Evolutionary conservation across 2,329 filamentous ascomycete species (phyloP), one percentile per base, ranked within the genome.

Genomic region (Venturia asperata): DNA sequence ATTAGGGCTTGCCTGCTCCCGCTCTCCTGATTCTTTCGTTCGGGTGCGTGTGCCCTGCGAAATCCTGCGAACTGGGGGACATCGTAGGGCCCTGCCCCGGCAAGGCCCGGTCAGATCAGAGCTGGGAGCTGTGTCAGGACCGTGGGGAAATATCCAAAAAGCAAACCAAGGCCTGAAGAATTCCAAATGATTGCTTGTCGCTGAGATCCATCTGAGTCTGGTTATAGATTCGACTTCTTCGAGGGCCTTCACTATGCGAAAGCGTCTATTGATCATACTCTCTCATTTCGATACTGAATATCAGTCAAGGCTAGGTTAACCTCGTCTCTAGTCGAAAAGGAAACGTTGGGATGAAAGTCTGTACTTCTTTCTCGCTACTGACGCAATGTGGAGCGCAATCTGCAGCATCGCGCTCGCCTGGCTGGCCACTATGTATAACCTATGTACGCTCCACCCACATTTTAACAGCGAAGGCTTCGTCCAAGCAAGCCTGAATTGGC

Each of bases 61-160:
- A 37, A 19, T 11, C 10, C 30, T 58, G 52, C 52, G 30, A 58
- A 37, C 52, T 58, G 52, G 52, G 52, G 52, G 52, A 10, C 30
- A 10, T 58, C 30, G 27, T 58, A 58, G 52, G 52, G 30, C 30
- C 6, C 27, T 9, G 13, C 27, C 15, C 52, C 52, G 52, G 52
- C 52, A 58, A 58, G 52, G 30, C 11, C 52, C 52, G 52, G 27
- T 17, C 52, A 37, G 52, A 58, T 58, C 52, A 58, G 30, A 58
- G 52, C 52, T 58, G 52, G 52, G 27, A 34, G 52, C 9, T 21
- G 27, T 11, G 30, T 47, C 21, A 47, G 7, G 15, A 56, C 52
- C 52, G 52, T 58, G 52, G 52, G 52, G 52, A 56, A 56, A 37
- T 37, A 37, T 56, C 11, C 11, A 34, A 55, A 55, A 55, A 55